phyloP scores from a whole-genome alignment of 176 grass and related monocot genomes.

The Aegilops speltoides region DNA sequence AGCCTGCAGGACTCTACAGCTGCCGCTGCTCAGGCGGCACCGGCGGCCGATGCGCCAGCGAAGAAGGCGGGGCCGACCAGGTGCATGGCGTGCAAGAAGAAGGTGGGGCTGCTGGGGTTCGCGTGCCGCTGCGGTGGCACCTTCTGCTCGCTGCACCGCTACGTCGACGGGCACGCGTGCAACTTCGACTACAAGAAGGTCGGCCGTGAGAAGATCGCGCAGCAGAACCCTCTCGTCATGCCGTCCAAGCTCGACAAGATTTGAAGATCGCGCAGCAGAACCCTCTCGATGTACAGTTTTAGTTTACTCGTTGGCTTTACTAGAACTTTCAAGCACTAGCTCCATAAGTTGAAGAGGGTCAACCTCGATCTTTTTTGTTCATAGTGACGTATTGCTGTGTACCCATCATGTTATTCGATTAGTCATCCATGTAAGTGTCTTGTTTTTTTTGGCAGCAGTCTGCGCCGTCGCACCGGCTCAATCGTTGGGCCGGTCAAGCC shows the following conservation, averaged over 20 bases:
- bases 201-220: conserved; percentile 26
- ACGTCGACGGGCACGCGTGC: conserved; percentile 40
- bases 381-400: too few species aligned
- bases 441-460: too few species aligned
- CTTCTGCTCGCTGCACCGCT: conserved; percentile 51
- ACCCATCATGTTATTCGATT: neutral
- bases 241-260: conserved; percentile 38
- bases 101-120: conserved; percentile 56
- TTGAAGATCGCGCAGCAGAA: neutral
- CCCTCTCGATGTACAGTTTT: too few species aligned
- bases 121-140: conserved; percentile 50
- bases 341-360: neutral
- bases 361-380: neutral
- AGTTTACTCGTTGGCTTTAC: neutral
- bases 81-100: conserved; percentile 46
- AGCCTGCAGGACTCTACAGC: neutral
- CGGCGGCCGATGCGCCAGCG: neutral
- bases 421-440: neutral
- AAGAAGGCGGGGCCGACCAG: conserved; percentile 15
- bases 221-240: conserved; percentile 42
- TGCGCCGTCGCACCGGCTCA: too few species aligned
- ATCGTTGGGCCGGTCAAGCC: too few species aligned
- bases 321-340: neutral
- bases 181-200: conserved; percentile 44
- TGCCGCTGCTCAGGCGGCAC: rapidly evolving